Base-by-base conservation (phyloP, 345 rosid genomes). In the Aquilaria malaccensis region DNA sequence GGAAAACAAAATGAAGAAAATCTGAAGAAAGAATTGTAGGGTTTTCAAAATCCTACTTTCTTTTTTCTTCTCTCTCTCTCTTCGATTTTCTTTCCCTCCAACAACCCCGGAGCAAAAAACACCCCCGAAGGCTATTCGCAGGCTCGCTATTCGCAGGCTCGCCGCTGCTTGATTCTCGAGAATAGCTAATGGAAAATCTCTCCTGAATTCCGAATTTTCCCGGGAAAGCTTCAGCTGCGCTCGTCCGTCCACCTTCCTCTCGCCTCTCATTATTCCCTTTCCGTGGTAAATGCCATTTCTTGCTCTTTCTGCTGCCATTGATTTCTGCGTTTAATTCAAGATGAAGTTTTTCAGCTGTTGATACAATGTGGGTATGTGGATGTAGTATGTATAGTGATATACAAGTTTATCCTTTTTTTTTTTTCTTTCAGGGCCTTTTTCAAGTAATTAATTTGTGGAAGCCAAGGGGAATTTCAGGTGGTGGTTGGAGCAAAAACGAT, bases 81-180 rank as follows among this genome's bases (percentile, higher is more conserved):
- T 33, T 70, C 10, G 50, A 61, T 52, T 70, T 72, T 68, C 69
- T 62, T 68, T 71, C 73, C 81, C 73, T 62, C 76, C 74, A 71
- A 68, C 22, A 22, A 67, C 61, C 9, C 67, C 55, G 22, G 1
- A 22, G 22, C 22, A 43, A 37, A 37, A 5, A 2, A 2, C 43
- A 5, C 43, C 56, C 56, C 30, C 46, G 55, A n/a, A n/a, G n/a
- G n/a, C n/a, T n/a, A n/a, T n/a, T n/a, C n/a, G n/a, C n/a, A n/a
- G n/a, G n/a, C 15, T 0, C 43, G 7, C 43, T 9, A 37, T 9
- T 37, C 7, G 43, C 43, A 5, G 43, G 1, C 43, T 5, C 43
- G 5, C 3, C 5, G 7, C 43, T 2, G 0, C 43, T 37, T 37
- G 3, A 37, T 37, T 37, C 43, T 37, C 43, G 43, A 37, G 43